Evolutionary conservation across 2,329 filamentous ascomycete species (phyloP).

Genomic region (Pezizomycotina sp.): DNA sequence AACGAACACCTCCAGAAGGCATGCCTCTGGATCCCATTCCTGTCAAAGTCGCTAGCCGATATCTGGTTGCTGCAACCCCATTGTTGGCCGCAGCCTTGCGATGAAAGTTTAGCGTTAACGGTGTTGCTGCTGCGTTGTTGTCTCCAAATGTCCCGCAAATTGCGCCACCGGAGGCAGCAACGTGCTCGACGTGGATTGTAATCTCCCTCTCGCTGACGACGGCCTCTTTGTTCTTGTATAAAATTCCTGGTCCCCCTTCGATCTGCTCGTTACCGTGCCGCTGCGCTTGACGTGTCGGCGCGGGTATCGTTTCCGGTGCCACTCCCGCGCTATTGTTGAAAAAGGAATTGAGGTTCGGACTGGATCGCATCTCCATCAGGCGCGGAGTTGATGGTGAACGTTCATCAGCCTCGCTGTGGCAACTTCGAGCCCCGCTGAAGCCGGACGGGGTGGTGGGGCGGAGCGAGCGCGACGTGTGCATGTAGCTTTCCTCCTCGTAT

Average conservation of each 20-base stretch:
- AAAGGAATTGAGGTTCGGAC: conserved; percentile 10
- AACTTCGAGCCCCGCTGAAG: no score
- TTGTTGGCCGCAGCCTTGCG: no score
- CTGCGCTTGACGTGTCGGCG: no score
- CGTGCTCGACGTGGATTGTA: no score
- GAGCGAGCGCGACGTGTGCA: conserved; percentile 8
- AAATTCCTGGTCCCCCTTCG: conserved; percentile 10
- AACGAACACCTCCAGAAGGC: conserved; percentile 18
- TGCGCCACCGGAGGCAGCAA: no score
- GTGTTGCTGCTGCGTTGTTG: no score
- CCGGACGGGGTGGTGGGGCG: conserved; percentile 7
- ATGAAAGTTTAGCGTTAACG: no score
- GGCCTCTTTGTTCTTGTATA: no score
- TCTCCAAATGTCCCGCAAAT: no score
- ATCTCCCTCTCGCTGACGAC: no score
- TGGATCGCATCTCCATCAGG: conserved; percentile 18
- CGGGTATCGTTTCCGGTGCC: no score
- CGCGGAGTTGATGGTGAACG: conserved; percentile 13
- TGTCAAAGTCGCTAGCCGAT: conserved; percentile 8
- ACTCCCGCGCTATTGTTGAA: no score
- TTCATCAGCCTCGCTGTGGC: conserved; percentile 14
- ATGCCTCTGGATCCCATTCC: conserved; percentile 15
- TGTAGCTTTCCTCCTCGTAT: conserved; percentile 6
- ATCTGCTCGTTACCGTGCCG: conserved; percentile 4
- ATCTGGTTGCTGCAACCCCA: conserved; percentile 15